Base-by-base conservation (phyloP, 768 basidiomycete genomes). In the Lactarius akahatsu region DNA sequence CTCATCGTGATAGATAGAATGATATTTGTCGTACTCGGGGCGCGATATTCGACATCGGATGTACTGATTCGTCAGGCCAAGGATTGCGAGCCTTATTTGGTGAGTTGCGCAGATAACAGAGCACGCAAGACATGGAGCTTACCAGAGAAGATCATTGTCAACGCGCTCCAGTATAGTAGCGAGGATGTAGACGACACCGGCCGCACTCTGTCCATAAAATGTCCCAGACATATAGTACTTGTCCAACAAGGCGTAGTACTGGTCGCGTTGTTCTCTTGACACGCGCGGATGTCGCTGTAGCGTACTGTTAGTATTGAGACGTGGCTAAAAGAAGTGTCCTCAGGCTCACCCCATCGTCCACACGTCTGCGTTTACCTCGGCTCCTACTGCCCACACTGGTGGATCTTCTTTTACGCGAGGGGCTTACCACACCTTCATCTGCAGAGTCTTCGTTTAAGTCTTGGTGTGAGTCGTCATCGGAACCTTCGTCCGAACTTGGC, bases 81-180 rank as follows among this genome's bases (percentile, higher is more conserved):
- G 82, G 69, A 98, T 94, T 10, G 95, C 93, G 38, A 96, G 83
- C 94, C 94, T 95, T 74, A 47, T 16, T 61, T 56, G 52, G 10
- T 23, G 36, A 32, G 57, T 5, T 18, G 43, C 62, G 43, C 26
- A 26, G 59, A 54, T 32, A 34, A 28, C 26, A 32, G n/a, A 34
- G 28, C 11, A 10, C 13, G 18, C 55, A 52, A 47, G n/a, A 23
- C 23, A 18, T 58, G 36, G 32, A 36, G 71, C 81, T 58, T 72
- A 94, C 97, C 97, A 99, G 56, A 98, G 80, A 8, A 96, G 82
- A 75, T 98, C 94, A 73, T 94, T 93, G 75, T 98, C 96, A 13
- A 89, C 91, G 40, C 96, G 86, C 72, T 96, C 94, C 10, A 98
- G 83, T n/a, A 88, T 83, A 5, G 90, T 94, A 11, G 96, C 93